A percentile compares a stretch with the other conserved stretches of the same genome.
Evolutionary conservation across 305 asterid genomes (phyloP).

Genomic region (Fraxinus nigra): DNA sequence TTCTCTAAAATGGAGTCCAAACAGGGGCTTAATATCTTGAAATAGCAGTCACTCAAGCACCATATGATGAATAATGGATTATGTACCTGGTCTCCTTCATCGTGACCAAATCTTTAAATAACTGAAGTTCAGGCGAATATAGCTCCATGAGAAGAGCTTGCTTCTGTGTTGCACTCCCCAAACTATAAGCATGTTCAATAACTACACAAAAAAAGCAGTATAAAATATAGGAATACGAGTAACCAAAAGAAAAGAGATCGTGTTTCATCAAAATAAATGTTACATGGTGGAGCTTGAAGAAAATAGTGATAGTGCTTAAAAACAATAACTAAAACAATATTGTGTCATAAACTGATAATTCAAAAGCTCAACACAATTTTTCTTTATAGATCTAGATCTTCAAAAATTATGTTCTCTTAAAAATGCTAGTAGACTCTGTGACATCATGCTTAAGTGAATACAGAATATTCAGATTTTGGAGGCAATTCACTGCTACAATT

Average conservation of each 20-base stretch:
- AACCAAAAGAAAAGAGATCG: constrained; percentile 1
- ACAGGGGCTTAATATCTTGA: not conserved
- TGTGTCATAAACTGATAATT: not conserved
- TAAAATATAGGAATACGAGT: not conserved
- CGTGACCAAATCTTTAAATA: constrained; percentile 74
- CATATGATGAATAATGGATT: not conserved
- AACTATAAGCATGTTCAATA: constrained; percentile 71
- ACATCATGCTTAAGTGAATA: not conserved
- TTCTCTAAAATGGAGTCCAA: no score
- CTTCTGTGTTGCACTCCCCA: constrained; percentile 90
- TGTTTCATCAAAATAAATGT: not conserved
- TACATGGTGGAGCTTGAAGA: not conserved
- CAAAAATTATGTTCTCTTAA: not conserved
- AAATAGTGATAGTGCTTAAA: not conserved
- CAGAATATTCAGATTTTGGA: not conserved
- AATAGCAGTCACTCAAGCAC: not conserved
- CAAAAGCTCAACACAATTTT: not conserved
- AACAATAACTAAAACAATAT: not conserved
- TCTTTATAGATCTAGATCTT: not conserved
- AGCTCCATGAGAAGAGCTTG: constrained; percentile 84
- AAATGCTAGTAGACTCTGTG: not conserved
- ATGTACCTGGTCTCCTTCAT: constrained; percentile 67
- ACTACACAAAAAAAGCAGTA: constrained; percentile 45
- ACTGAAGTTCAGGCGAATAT: constrained; percentile 83
- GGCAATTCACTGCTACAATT: not conserved